Evolutionary conservation across 2,329 filamentous ascomycete genomes (phyloP).

Genomic region (Colletotrichum costaricense): DNA sequence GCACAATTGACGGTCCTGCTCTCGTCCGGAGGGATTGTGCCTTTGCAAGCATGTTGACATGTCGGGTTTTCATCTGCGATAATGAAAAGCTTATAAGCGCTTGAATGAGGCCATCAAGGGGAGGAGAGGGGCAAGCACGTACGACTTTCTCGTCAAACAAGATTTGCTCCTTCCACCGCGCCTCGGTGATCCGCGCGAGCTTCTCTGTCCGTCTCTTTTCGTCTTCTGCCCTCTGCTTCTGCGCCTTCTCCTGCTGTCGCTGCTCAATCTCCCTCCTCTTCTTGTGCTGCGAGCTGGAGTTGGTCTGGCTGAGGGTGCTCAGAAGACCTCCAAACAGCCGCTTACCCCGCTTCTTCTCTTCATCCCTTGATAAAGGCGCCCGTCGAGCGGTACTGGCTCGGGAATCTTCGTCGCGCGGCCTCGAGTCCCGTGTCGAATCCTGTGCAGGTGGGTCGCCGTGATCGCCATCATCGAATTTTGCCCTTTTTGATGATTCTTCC

Average conservation of each 20-base stretch:
- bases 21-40: conserved; percentile 81
- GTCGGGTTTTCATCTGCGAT: conserved; percentile 77
- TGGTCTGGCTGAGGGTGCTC: conserved; percentile 81
- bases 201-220: conserved; percentile 75
- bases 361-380: conserved; percentile 51
- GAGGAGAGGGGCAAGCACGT: conserved; percentile 47
- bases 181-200: conserved; percentile 68
- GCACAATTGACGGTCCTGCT: conserved; percentile 78
- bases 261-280: conserved; percentile 84
- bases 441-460: neutral
- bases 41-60: conserved; percentile 76
- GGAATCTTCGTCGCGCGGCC: conserved; percentile 20
- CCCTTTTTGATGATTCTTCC: conserved; percentile 35
- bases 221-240: conserved; percentile 78
- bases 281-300: conserved; percentile 71
- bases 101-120: conserved; percentile 3
- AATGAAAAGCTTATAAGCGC: conserved; percentile 38
- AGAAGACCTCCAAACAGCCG: conserved; percentile 87
- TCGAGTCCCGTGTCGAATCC: neutral
- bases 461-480: conserved; percentile 32
- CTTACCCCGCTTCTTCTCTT: conserved; percentile 87
- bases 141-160: conserved; percentile 83
- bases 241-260: conserved; percentile 81
- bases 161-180: conserved; percentile 76
- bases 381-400: conserved; percentile 46